Base-by-base conservation (phyloP, 176 grass and related monocot species). In the Ensete ventricosum region DNA sequence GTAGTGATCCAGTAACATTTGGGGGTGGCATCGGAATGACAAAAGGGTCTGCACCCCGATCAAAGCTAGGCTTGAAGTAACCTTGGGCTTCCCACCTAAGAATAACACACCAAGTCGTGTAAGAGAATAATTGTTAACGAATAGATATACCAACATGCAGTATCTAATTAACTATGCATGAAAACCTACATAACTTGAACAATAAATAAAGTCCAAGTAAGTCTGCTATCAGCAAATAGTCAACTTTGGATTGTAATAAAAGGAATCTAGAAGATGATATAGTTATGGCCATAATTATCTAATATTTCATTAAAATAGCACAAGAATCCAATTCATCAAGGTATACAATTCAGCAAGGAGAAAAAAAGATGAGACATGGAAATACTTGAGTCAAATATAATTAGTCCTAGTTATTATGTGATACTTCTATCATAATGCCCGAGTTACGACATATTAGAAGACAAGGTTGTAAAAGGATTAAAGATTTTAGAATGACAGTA, bases 41-140 rank as follows among this genome's bases (percentile, higher is more conserved):
- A 89, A 98, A 98, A 50, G 94, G 94, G 66, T 98, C 86, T 29
- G 82, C 85, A 76, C 84, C 85, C 51, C 78, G 79, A 11, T 91
- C 90, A 71, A 89, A 93, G 75, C 67, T 93, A 74, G 94, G 94
- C 67, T 93, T 93, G 81, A 98, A 98, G 74, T 80, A 91, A 22
- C 94, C 94, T 73, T 98, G 94, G 74, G 90, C 90, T 70, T 93
- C 94, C 94, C 94, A 98, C 94, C 94, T 98, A 79, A 76, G 34
- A 78, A 27, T 78, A 26, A 19, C 74, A 59, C 59, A 76, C 59
- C 71, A 78, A 75, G 1, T 55, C 64, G 78, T 0, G 62, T 53
- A 50, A 65, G 21, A 80, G 77, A 52, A 63, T 71, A 48, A 72
- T 24, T 22, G 73, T 19, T 75, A 76, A 77, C 50, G 25, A 66